phyloP scores from a whole-genome alignment of 768 basidiomycete genomes.

The Gelatoporia subvermispora region DNA sequence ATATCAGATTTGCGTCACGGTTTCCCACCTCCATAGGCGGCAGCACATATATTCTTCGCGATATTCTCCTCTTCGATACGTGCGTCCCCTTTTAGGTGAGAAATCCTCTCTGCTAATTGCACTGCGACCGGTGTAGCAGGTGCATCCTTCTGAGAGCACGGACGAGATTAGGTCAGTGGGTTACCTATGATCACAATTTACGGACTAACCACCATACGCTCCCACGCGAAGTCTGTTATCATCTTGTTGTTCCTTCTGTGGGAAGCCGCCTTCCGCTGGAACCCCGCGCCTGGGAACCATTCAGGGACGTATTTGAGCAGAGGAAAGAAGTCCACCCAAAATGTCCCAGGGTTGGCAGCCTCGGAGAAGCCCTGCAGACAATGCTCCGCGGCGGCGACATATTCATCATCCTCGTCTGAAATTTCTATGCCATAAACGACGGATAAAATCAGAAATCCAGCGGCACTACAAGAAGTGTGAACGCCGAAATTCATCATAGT shows the following conservation, averaged over 20 bases:
- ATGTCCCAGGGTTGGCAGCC: constrained; percentile 37
- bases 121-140: too few relatives aligned
- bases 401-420: constrained; percentile 34
- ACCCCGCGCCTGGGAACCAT: constrained; percentile 25
- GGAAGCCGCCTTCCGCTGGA: constrained; percentile 18
- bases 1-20: too few relatives aligned
- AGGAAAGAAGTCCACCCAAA: constrained; percentile 35
- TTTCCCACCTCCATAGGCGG: constrained; percentile 8
- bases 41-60: neutral
- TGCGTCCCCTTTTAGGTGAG: neutral
- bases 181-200: too few relatives aligned
- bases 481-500: too few relatives aligned
- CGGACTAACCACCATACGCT: too few relatives aligned
- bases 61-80: neutral
- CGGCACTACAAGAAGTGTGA: constrained; percentile 28
- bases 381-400: constrained; percentile 35
- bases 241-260: too few relatives aligned
- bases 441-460: constrained; percentile 36
- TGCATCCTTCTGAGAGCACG: too few relatives aligned
- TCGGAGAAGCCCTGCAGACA: constrained; percentile 29
- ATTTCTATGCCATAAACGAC: constrained; percentile 42
- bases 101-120: neutral
- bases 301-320: constrained; percentile 17
- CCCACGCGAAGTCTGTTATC: too few relatives aligned
- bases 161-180: too few relatives aligned